phyloP scores from a whole-genome alignment of 2,329 filamentous ascomycete genomes.

The Fragosphaeria purpurea region DNA sequence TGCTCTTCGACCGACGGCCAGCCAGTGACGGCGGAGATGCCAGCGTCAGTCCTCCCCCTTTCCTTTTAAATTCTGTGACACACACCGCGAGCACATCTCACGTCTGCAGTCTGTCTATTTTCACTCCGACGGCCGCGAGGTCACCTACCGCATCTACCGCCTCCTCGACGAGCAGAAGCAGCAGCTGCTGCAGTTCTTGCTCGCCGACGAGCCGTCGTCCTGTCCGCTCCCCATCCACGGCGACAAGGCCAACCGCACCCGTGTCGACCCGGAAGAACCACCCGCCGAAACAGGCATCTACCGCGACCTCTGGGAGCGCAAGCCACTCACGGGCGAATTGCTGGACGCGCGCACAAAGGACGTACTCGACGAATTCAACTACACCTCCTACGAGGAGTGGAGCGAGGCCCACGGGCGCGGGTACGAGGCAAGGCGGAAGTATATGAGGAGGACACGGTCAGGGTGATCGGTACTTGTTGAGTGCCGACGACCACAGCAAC shows the following conservation, averaged over 20 bases:
- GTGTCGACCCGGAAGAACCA: conserved; percentile 19
- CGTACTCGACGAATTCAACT: background rate
- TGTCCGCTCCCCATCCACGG: conserved; percentile 13
- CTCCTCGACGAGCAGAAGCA: conserved; percentile 15
- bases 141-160: conserved; percentile 16
- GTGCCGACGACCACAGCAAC: too few species aligned
- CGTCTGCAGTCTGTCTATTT: conserved; percentile 10
- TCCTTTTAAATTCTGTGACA: too few species aligned
- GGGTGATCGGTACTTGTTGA: too few species aligned
- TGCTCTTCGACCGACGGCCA: conserved; percentile 12
- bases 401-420: background rate
- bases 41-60: background rate
- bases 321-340: background rate
- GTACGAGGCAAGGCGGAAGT: too few species aligned
- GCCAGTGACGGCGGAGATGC: background rate
- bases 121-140: conserved; percentile 10
- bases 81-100: too few species aligned
- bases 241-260: conserved; percentile 12
- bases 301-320: conserved; percentile 20
- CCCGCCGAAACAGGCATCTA: conserved; percentile 17
- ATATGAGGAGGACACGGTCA: too few species aligned
- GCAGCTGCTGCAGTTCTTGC: conserved; percentile 13
- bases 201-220: background rate
- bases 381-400: background rate
- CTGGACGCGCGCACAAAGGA: conserved; percentile 1